These are phyloP conservation scores for Solanum megistacrolobum DNA, from an alignment of 257 asterid species.

Conservation along the genomic window DNA sequence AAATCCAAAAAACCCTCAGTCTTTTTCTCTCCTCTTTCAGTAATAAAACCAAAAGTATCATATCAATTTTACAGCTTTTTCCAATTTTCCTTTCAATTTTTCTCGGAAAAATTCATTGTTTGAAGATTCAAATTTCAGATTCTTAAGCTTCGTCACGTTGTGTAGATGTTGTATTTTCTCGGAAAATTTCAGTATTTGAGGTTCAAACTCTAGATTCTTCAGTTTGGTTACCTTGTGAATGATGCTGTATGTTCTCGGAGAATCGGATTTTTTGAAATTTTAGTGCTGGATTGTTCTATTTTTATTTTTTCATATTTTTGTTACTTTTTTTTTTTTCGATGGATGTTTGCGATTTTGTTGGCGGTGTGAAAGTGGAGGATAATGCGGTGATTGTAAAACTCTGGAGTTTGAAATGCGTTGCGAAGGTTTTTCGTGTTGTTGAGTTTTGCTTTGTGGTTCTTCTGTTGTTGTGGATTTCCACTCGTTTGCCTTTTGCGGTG, in stretches of 20 bases:
- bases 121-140: neutral
- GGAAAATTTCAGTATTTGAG: neutral
- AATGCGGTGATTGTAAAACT: neutral
- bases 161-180: neutral
- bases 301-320: neutral
- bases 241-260: neutral
- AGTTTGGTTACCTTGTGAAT: neutral
- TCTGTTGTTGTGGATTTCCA: conserved; percentile 33
- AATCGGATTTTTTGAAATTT: neutral
- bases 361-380: neutral
- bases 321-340: neutral
- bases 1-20: neutral
- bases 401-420: conserved; percentile 17
- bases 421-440: conserved; percentile 35
- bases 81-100: neutral
- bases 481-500: conserved; percentile 44
- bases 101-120: neutral
- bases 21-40: neutral
- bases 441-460: conserved; percentile 33
- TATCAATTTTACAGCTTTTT: neutral
- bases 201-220: neutral
- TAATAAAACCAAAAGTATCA: neutral
- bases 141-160: neutral
- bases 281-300: neutral
- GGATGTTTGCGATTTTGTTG: neutral